These are phyloP conservation scores for Lyophyllum atratum DNA, from an alignment of 768 basidiomycete genomes.

Conservation along the genomic window DNA sequence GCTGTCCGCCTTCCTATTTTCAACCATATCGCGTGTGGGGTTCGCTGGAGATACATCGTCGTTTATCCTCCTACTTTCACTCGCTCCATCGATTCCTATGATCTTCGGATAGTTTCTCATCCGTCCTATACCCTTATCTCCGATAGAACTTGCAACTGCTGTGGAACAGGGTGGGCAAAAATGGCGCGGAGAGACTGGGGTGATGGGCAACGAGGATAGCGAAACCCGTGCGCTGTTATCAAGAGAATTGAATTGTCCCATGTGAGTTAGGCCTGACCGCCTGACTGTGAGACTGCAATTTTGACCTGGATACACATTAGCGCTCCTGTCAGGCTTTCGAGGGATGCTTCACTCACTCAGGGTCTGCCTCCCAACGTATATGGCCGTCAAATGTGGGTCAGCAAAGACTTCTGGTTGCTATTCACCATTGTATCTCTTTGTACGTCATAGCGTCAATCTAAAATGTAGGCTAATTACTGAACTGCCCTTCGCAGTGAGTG, in stretches of 20 bases:
- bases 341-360: constrained; percentile 14
- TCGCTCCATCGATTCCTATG: constrained; percentile 83
- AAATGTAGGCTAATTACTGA: background rate
- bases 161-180: constrained; percentile 22
- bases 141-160: constrained; percentile 26
- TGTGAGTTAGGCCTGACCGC: background rate
- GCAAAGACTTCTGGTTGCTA: constrained; percentile 29
- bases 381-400: constrained; percentile 20
- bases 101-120: constrained; percentile 73
- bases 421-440: constrained; percentile 56
- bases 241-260: background rate
- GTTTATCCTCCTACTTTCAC: constrained; percentile 71
- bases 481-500: constrained; percentile 48
- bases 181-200: constrained; percentile 7
- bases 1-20: constrained; percentile 89
- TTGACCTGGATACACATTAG: background rate
- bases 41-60: constrained; percentile 80
- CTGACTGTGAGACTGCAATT: background rate
- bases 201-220: constrained; percentile 6
- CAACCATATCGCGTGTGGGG: constrained; percentile 66
- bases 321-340: constrained; percentile 5
- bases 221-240: constrained; percentile 8
- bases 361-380: constrained; percentile 23
- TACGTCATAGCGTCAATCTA: constrained; percentile 40
- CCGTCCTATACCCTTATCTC: constrained; percentile 61